Base-by-base conservation (phyloP, 2,329 filamentous ascomycete species). In the Colletotrichum endophyticum region DNA sequence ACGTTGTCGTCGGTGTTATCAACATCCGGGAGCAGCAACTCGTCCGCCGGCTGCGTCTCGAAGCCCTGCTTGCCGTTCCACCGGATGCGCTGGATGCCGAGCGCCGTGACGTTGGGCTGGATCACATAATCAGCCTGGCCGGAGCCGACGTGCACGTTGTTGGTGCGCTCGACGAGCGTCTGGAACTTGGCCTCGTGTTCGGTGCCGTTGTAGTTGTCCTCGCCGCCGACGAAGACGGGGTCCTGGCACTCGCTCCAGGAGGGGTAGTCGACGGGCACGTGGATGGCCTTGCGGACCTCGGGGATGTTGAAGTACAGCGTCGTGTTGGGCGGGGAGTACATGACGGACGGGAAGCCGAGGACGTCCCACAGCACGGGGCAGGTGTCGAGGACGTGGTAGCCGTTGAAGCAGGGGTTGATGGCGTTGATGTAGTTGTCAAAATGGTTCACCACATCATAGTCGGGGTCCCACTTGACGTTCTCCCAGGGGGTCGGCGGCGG, bases 21-120 rank as follows among this genome's bases (percentile, higher is more conserved):
- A 1, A 73, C 44, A 8, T 39, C 22, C 12, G 94, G 94, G 0
- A 96, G 93, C 81, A 91, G 95, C 81, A 95, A 93, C 3, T 92
- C 91, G 67, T 92, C 89, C 2, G 82, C 82, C 0, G 94, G 94
- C 1, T 85, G 83, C 2, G 84, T 82, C 79, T 92, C 90, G 87
- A 96, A 96, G 0, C 95, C 95, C 66, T 94, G 91, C 62, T 88
- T 83, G 8, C 94, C 94, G 75, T 91, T 91, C 92, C 92, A 96
- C 0, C 94, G 95, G 92, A 96, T 95, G 85, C 96, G 95, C 82
- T 96, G 94, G 76, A 96, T 92, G 1, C 90, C 89, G 13, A 95
- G 86, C 2, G 96, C 87, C 0, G 94, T 94, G 19, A 94, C 94
- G 82, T 94, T 94, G 80, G 89, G 87, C 30, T 93, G 86, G 15